Conservation (phyloP, 1,284 basidiomycete genomes). For the Ustilago curta region DNA sequence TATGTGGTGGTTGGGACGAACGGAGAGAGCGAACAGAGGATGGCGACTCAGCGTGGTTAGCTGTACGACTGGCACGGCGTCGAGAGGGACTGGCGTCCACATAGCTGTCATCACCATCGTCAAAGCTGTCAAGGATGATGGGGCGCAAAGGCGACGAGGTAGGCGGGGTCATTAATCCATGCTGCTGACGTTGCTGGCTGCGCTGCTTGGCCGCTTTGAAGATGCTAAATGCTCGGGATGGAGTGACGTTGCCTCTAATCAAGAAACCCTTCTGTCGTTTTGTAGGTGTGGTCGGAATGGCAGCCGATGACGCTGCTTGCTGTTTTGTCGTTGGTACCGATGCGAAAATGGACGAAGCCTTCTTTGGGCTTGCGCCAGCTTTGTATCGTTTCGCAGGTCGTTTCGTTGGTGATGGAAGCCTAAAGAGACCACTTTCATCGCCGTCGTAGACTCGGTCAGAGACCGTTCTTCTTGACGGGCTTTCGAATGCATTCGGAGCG, state of each 20-base stretch:
- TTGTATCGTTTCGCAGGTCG: conserved; percentile 1
- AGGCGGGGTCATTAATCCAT: conserved; percentile 48
- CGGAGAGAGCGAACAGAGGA: conserved; percentile 1
- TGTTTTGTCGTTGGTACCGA: conserved; percentile 15
- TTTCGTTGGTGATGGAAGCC: not conserved
- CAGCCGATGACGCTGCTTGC: conserved; percentile 19
- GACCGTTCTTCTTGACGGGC: not conserved
- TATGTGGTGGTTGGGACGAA: not conserved
- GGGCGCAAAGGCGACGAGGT: conserved; percentile 36
- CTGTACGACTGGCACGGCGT: not conserved
- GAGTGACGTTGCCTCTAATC: conserved; percentile 58
- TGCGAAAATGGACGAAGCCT: conserved; percentile 14
- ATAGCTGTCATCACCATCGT: conserved; percentile 2
- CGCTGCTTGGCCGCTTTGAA: conserved; percentile 42
- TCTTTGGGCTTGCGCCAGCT: conserved; percentile 13
- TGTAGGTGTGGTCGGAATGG: conserved; percentile 32
- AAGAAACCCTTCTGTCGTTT: conserved; percentile 41
- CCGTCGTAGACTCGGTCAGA: conserved; percentile 11
- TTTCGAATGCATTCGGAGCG: not conserved
- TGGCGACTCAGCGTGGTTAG: not conserved
- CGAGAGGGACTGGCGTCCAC: conserved; percentile 16
- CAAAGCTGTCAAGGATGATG: conserved; percentile 32
- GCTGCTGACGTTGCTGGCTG: conserved; percentile 33
- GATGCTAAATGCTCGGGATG: conserved; percentile 51
- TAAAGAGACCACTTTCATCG: not conserved